Percentiles rank a stretch among this genome's conserved stretches.
These are phyloP conservation scores for Coprinellus aureogranulatus DNA, from an alignment of 768 basidiomycete genomes.

Conservation along the genomic window DNA sequence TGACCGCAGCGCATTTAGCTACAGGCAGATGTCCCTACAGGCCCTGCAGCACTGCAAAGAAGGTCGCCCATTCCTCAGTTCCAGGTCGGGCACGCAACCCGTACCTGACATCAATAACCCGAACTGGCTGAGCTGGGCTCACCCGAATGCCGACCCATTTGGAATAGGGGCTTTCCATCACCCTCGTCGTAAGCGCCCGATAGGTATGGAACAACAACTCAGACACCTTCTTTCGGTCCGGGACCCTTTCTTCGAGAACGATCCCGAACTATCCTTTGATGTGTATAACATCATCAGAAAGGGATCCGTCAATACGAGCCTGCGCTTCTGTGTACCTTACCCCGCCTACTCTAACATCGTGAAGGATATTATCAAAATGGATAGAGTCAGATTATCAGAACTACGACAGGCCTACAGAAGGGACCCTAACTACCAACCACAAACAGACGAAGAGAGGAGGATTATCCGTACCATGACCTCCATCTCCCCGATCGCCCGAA, in stretches of 20 bases:
- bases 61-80: not conserved
- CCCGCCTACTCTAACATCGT: not conserved
- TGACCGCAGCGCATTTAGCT: slow-evolving; percentile 8
- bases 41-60: not conserved
- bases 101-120: not conserved
- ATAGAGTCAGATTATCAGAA: not conserved
- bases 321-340: not conserved
- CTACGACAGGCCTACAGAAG: not conserved
- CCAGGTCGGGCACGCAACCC: not conserved
- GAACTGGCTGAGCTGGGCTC: slow-evolving; percentile 7
- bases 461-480: not conserved
- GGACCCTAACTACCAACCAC: not conserved
- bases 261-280: not conserved
- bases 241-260: not conserved
- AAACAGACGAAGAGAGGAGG: not conserved
- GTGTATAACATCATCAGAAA: not conserved
- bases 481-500: slow-evolving; percentile 6
- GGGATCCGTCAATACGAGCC: not conserved
- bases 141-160: not conserved
- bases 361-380: not conserved
- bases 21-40: not conserved
- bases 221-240: not conserved
- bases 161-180: not conserved
- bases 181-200: not conserved
- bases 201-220: not conserved